Evolutionary conservation across 1,139 yeast genomes (phyloP).

Genomic region (Magnusiomyces paraingens): DNA sequence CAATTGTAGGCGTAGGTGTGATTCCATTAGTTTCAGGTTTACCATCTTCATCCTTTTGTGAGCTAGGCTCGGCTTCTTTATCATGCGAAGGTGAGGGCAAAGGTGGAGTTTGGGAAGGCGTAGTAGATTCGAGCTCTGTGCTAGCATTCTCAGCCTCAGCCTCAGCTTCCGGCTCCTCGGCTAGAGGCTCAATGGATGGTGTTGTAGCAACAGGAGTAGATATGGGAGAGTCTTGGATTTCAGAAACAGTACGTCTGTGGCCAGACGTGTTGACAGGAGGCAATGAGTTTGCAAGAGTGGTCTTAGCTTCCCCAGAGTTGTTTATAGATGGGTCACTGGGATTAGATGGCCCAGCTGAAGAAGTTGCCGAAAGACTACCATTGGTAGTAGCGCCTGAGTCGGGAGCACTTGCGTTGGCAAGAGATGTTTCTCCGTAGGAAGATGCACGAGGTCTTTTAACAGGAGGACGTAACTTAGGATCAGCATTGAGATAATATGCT

Average conservation of each 20-base stretch:
- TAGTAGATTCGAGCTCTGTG: slow-evolving; percentile 2
- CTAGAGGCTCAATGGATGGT: slow-evolving; percentile 5
- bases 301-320: slow-evolving; percentile 1
- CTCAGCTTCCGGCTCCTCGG: slow-evolving; percentile 16
- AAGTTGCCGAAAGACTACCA: neutral
- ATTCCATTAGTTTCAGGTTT: neutral
- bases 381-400: neutral
- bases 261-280: neutral
- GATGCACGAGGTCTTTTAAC: slow-evolving; percentile 28
- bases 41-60: neutral
- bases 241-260: slow-evolving; percentile 15
- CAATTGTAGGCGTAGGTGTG: neutral
- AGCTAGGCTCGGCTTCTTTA: neutral
- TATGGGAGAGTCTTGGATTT: slow-evolving; percentile 12
- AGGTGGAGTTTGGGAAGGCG: too few relatives aligned
- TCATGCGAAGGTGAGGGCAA: neutral
- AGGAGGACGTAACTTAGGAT: slow-evolving; percentile 33
- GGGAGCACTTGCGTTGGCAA: slow-evolving; percentile 6
- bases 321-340: neutral
- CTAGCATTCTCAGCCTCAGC: slow-evolving; percentile 1
- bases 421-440: slow-evolving; percentile 20
- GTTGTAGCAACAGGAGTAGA: slow-evolving; percentile 3
- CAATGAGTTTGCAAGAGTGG: neutral
- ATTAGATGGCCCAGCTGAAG: neutral
- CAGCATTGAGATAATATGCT: slow-evolving; percentile 44